Base-by-base conservation (phyloP, 345 rosid species). In the Salix dunnii region DNA sequence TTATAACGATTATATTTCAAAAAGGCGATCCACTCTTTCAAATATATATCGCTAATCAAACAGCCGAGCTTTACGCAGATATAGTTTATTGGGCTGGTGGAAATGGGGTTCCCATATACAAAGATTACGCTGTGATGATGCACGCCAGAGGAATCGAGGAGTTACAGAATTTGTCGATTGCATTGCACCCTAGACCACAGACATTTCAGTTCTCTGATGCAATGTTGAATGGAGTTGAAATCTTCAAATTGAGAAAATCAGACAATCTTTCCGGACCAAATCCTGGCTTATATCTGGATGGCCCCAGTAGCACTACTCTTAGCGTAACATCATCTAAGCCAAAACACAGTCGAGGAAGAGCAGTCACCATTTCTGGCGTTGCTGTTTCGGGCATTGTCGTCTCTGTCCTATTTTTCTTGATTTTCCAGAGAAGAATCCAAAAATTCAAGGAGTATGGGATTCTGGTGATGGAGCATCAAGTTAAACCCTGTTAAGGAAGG, bases 301-400 rank as follows among this genome's bases (percentile, higher is more conserved):
- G 36, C 7, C 36, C 36, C 0, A 1, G 83, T 84, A 5, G n/a
- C n/a, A n/a, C n/a, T 33, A 33, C 36, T 33, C 36, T 6, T 33
- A 5, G 78, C 79, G 0, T 83, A 80, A 51, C 74, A 77, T 40
- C 84, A 84, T 63, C 88, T 17, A 46, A 46, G 8, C 7, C 60
- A 12, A 28, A 48, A 3, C 27, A 28, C 6, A 46, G 49, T 27
- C 23, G 7, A 31, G 27, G 61, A 14, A 7, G 1, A 25, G 17
- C 11, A 25, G 60, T 18, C n/a, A n/a, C 60, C 61, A 20, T 67
- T 36, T 1, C 20, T 9, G 71, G 20, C 2, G 48, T 28, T 38
- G 28, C 49, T 38, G 51, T 38, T 20, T 67, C 33, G 21, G 71
- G 48, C 30, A 1, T 38, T 67, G 28, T 67, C 6, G 38, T 70